Conservation (phyloP, 345 rosid genomes). For the Noccaea caerulescens region DNA sequence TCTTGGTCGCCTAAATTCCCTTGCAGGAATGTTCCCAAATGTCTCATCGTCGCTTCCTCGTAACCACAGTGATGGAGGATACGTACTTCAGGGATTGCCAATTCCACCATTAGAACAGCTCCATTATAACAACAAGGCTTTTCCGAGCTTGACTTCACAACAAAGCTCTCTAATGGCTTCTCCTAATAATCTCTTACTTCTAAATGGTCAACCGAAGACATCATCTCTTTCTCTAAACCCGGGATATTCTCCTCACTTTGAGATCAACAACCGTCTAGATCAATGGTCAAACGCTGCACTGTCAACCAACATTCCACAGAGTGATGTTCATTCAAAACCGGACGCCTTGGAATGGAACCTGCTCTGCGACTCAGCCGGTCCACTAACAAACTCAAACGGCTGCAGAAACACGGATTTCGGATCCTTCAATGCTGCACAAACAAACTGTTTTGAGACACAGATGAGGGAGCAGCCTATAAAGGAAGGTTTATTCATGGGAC, state of each 20-base stretch:
- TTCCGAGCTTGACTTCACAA: conserved; percentile 28
- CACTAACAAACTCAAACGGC: neutral
- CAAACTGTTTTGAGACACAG: conserved; percentile 38
- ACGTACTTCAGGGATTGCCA: conserved; percentile 41
- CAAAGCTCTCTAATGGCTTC: conserved; percentile 45
- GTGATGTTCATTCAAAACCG: conserved; percentile 41
- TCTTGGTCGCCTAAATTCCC: conserved; percentile 64
- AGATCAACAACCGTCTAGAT: conserved; percentile 49
- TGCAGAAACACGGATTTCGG: conserved; percentile 45
- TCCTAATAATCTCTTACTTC: conserved; percentile 49
- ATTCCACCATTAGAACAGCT: conserved; percentile 53
- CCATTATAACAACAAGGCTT: conserved; percentile 42
- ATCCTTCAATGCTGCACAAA: conserved; percentile 45
- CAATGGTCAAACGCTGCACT: conserved; percentile 57
- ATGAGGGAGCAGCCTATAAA: conserved; percentile 45
- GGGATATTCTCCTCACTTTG: conserved; percentile 24
- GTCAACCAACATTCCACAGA: conserved; percentile 26
- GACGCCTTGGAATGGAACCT: conserved; percentile 52
- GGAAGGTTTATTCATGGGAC: conserved; percentile 50
- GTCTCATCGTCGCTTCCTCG: conserved; percentile 40
- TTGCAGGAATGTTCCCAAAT: conserved; percentile 58
- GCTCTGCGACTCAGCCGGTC: conserved; percentile 41
- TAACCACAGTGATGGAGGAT: conserved; percentile 40
- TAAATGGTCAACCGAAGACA: conserved; percentile 47
- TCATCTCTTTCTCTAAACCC: conserved; percentile 44